phyloP scores from a whole-genome alignment of 139 green algal species.

The Edaphochlamys debaryana region DNA sequence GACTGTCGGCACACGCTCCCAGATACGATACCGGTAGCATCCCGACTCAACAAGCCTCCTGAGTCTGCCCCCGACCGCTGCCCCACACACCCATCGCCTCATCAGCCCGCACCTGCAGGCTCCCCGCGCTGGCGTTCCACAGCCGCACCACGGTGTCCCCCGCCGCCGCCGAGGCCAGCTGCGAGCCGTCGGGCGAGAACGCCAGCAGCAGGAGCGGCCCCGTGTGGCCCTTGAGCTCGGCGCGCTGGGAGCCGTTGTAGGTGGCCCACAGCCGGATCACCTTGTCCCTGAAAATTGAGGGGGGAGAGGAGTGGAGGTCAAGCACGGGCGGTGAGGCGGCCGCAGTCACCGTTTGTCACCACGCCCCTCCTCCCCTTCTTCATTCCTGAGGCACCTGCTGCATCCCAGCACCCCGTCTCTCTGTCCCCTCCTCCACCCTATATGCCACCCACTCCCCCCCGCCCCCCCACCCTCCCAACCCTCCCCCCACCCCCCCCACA shows the following conservation, averaged over 20 bases:
- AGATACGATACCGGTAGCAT: too few relatives aligned
- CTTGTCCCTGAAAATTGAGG: slow-evolving; percentile 18
- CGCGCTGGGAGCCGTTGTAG: not conserved
- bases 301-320: not conserved
- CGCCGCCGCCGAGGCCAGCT: slow-evolving; percentile 7
- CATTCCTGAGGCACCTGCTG: too few relatives aligned
- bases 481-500: too few relatives aligned
- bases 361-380: too few relatives aligned
- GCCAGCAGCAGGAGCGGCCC: not conserved
- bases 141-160: slow-evolving; percentile 19
- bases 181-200: slow-evolving; percentile 6
- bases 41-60: too few relatives aligned
- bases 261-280: slow-evolving; percentile 4
- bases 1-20: too few relatives aligned
- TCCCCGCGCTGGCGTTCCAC: not conserved
- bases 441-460: not conserved
- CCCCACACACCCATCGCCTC: too few relatives aligned
- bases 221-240: slow-evolving; percentile 28
- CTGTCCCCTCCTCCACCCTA: too few relatives aligned
- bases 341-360: too few relatives aligned
- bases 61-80: too few relatives aligned
- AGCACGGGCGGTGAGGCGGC: too few relatives aligned
- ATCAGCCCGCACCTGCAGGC: slow-evolving; percentile 9
- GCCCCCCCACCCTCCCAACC: not conserved
- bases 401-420: too few relatives aligned